Evolutionary conservation across 31 red algal genomes (phyloP), one percentile per base, ranked within the genome.

Genomic region (Asparagopsis taxiformis): DNA sequence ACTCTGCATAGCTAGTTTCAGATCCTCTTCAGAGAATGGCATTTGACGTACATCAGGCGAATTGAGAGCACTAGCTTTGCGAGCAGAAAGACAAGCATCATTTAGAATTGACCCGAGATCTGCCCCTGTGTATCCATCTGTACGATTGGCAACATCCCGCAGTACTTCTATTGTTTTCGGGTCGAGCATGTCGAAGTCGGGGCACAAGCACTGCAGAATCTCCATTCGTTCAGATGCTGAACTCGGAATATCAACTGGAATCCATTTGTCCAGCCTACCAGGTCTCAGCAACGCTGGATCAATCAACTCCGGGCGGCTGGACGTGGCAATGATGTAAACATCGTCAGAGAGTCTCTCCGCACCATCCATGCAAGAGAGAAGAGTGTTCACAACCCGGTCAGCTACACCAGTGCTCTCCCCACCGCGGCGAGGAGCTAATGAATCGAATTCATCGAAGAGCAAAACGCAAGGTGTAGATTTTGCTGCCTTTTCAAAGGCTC

Each of bases 391-490:
- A 0, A 97, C 84, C 24, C 93, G 60, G 68, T 97, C 93, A 26
- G 93, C 64, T 17, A 97, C 93, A 57, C 93, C 93, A 41, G 93
- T 93, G 30, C 65, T 60, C 23, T 81, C 74, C 24, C 65, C 84
- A 16, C 87, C 93, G 25, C 82, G 88, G n/a, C 74, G 50, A 44
- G 93, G 93, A 15, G 93, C 93, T 10, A 97, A 59, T 41, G 81
- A 80, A 48, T 97, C 93, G 50, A 97, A 93, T 41, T 97, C 93
- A 49, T 97, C 93, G 34, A 97, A 93, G 24, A 97, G 65, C 11
- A 97, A 32, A 16, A 93, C 68, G 64, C 89, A 97, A 0, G 93
- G 93, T 8, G 79, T 49, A 16, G 77, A 62, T 15, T 73, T 61
- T 9, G 70, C 31, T 29, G 93, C 93, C 51, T 67, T 54, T 28